Evolutionary conservation across 2,329 filamentous ascomycete species (phyloP).

Genomic region (Pseudogymnoascus sp.): DNA sequence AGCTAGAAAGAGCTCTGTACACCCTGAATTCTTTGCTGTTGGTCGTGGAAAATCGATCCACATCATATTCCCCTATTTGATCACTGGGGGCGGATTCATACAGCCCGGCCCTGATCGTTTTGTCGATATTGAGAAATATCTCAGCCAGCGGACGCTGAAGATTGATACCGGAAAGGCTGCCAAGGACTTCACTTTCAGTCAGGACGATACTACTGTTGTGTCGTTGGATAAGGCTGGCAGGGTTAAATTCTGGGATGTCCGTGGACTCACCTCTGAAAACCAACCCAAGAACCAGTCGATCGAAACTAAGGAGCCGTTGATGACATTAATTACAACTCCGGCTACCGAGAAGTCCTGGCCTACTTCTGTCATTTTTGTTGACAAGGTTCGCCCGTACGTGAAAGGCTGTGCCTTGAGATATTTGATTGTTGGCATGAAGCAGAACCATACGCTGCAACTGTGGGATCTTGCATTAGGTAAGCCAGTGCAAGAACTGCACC

Average conservation of each 20-base stretch:
- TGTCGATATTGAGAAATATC: slow-evolving; percentile 82
- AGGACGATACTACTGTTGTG: slow-evolving; percentile 89
- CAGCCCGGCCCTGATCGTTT: slow-evolving; percentile 58
- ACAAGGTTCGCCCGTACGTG: slow-evolving; percentile 89
- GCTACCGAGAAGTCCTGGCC: slow-evolving; percentile 93
- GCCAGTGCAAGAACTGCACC: slow-evolving; percentile 92
- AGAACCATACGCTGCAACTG: slow-evolving; percentile 96
- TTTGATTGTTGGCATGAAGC: slow-evolving; percentile 95
- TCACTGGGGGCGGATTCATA: slow-evolving; percentile 57
- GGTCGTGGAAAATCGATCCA: slow-evolving; percentile 94
- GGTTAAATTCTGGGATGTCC: slow-evolving; percentile 97
- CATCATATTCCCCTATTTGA: slow-evolving; percentile 66
- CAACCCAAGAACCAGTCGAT: slow-evolving; percentile 47
- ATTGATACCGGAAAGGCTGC: slow-evolving; percentile 97
- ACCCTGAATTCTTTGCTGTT: slow-evolving; percentile 91
- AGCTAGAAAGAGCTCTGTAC: slow-evolving; percentile 79
- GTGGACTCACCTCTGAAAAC: slow-evolving; percentile 55
- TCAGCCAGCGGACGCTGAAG: slow-evolving; percentile 80
- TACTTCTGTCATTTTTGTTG: slow-evolving; percentile 89
- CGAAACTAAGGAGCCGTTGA: slow-evolving; percentile 78
- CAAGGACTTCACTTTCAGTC: slow-evolving; percentile 96
- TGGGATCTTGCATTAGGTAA: slow-evolving; percentile 96
- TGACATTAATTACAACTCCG: slow-evolving; percentile 80
- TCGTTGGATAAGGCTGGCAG: slow-evolving; percentile 95
- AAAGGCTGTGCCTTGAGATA: slow-evolving; percentile 88